Evolutionary conservation across 345 rosid genomes (phyloP), one percentile per base, ranked within the genome.

Genomic region (Melastoma malabathricum): DNA sequence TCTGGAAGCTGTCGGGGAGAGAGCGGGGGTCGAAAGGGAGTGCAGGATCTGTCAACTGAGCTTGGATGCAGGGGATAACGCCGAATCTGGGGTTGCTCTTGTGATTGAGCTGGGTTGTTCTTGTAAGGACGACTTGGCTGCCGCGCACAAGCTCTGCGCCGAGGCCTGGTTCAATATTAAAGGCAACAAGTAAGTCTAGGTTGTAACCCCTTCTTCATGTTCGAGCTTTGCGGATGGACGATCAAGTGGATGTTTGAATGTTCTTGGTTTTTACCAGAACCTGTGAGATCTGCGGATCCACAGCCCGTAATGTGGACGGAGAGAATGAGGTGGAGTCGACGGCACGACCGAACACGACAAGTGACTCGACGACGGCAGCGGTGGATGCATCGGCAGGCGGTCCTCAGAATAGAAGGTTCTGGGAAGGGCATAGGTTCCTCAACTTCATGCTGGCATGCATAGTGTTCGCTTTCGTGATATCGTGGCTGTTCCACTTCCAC

Each of bases 401-500:
- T 23, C 1, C 38, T 59, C 10, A 72, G 64, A 47, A 49, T 54
- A 65, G 79, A 59, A 75, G 65, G 76, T 82, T 82, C 56, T 82
- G 89, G 92, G 84, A 74, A 54, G 97, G 95, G 13, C 93, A 82
- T 51, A 67, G 86, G 46, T 80, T 84, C 77, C 72, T 89, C 63
- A 89, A 85, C 67, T 85, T 89, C 72, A 81, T 89, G 22, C 76
- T 89, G 15, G 95, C 95, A 3, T 84, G 92, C 51, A 89, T 89
- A 89, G 93, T 89, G 20, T 85, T 89, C 50, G 95, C 97, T 38
- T 89, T 89, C 57, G 92, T 89, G 13, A 78, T 89, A 64, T 89
- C 97, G 38, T 89, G 97, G 97, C 87, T 89, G 54, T 80, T 89
- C 58, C 97, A 81, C 72, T 85, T 89, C 79, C 85, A 85, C 62